phyloP scores from a whole-genome alignment of 2,329 filamentous ascomycete species.

The Magnaporthiopsis incrustans region DNA sequence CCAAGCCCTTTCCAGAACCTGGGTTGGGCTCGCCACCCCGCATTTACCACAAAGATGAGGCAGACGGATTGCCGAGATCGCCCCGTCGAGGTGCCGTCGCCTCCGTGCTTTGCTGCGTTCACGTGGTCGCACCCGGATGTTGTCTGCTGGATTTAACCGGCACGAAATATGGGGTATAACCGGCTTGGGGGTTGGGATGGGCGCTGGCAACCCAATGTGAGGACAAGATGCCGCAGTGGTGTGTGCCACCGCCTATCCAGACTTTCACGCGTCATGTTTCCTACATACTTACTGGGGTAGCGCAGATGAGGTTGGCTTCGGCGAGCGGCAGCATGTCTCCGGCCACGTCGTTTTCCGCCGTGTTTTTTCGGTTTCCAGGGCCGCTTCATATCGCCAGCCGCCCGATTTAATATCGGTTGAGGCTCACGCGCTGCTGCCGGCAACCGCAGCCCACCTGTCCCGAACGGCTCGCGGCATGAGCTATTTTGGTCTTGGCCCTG shows the following conservation, averaged over 20 bases:
- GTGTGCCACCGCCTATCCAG: background rate
- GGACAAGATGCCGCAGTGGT: background rate
- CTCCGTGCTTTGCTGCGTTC: background rate
- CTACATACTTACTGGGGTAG: too few relatives aligned
- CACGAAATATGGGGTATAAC: background rate
- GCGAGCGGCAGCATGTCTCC: background rate
- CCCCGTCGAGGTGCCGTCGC: too few relatives aligned
- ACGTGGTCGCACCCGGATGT: background rate
- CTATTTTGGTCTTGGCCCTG: background rate
- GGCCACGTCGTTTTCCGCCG: background rate
- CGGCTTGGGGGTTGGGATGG: background rate
- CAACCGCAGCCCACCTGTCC: too few relatives aligned
- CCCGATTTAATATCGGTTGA: background rate
- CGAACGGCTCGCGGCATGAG: background rate
- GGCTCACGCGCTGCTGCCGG: too few relatives aligned
- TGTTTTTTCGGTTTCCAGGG: background rate
- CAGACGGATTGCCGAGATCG: background rate
- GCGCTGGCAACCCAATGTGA: background rate
- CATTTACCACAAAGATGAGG: background rate
- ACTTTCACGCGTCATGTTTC: background rate
- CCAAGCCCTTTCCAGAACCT: background rate
- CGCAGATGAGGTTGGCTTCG: background rate
- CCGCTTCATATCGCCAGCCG: background rate
- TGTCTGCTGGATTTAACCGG: background rate
- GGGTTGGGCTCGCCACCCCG: background rate